Evolutionary conservation across 257 asterid species (phyloP).

Genomic region (Cynanchum wilfordii): DNA sequence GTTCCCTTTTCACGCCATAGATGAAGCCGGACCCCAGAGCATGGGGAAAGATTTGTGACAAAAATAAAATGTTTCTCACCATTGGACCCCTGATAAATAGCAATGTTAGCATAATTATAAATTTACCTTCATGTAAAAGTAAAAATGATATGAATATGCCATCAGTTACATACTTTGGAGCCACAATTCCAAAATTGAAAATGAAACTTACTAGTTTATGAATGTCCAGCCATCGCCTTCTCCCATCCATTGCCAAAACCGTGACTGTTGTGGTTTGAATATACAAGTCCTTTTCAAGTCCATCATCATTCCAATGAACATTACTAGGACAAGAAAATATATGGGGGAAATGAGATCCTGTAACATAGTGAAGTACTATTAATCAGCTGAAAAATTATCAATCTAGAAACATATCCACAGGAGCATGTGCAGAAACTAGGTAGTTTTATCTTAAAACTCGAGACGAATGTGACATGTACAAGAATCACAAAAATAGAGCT

Average conservation of each 20-base stretch:
- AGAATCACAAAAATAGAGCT: background rate
- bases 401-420: background rate
- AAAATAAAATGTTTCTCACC: constrained; percentile 70
- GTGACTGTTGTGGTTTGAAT: constrained; percentile 73
- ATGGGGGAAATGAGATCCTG: constrained; percentile 42
- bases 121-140: background rate
- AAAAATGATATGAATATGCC: background rate
- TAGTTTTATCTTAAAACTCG: background rate
- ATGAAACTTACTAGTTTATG: constrained; percentile 72
- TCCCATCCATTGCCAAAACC: constrained; percentile 95
- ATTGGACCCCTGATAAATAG: constrained; percentile 50
- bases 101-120: background rate
- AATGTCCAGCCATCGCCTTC: constrained; percentile 97
- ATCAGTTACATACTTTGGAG: constrained; percentile 3
- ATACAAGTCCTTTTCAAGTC: constrained; percentile 82
- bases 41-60: constrained; percentile 94
- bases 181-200: constrained; percentile 16
- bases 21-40: constrained; percentile 90
- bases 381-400: background rate
- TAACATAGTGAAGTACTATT: constrained; percentile 14
- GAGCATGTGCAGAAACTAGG: background rate
- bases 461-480: background rate
- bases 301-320: constrained; percentile 73
- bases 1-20: constrained; percentile 82
- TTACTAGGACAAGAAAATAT: constrained; percentile 57